Evolutionary conservation across 2,329 filamentous ascomycete genomes (phyloP), one percentile per base, ranked within the genome.

Genomic region (Penicillium verrucosum): DNA sequence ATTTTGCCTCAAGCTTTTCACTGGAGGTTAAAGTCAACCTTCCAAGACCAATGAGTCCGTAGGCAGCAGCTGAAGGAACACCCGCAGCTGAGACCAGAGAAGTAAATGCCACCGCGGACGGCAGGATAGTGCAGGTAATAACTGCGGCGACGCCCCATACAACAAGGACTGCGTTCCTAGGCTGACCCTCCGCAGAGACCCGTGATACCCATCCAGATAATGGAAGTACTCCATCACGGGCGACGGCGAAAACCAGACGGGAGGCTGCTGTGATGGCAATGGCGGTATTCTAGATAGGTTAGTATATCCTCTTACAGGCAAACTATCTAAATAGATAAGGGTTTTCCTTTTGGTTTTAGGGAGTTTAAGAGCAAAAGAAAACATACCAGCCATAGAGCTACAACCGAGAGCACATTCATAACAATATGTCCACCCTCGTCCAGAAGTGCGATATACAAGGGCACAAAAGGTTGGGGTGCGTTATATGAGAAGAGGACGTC

Each of bases 221-320:
- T 0, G 84, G 83, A 3, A 86, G 73, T 29, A 86, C 81, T 32
- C 82, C 82, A 63, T 86, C 84, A 43, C 83, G 78, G 27, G 84
- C 84, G 5, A 86, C 82, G 40, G 83, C 84, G 68, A 85, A 86
- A 60, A 86, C 82, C 1, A 85, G 75, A 23, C 83, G 79, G 4
- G 83, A 85, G 12, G 81, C 81, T 9, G 83, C 83, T 11, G 84
- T 77, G 40, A 84, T 80, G 25, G 82, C 81, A 53, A 85, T 82
- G 0, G 82, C 82, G 1, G 82, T 85, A 68, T 85, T 85, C 80
- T 73, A 21, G 21, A 9, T 14, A 21, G 3, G 16, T 50, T 54
- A 51, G 52, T 16, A 53, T 34, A 12, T 40, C 11, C 18, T 23
- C 18, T 21, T 21, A 4, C 10, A 40, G 18, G 2, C 0, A 1